Evolutionary conservation across 108 stramenopile genomes (phyloP).

Genomic region (Cyclotella cryptica): DNA sequence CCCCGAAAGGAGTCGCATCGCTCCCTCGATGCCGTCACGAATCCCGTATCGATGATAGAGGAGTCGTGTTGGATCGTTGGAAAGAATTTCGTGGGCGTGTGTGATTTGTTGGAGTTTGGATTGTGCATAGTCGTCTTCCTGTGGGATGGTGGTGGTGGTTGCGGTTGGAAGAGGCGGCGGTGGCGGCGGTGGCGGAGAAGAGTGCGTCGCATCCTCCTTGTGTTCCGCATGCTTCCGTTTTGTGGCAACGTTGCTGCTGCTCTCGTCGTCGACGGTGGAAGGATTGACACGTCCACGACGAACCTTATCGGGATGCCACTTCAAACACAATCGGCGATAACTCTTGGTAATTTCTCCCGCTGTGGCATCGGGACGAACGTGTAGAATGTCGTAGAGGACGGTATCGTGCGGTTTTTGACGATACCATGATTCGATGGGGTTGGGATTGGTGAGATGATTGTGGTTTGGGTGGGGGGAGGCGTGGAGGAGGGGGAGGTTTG

Average conservation of each 20-base stretch:
- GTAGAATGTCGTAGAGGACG: constrained; percentile 76
- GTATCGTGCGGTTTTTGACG: constrained; percentile 70
- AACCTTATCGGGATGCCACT: constrained; percentile 90
- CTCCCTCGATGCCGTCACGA: constrained; percentile 57
- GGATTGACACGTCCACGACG: not conserved
- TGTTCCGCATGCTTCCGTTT: not conserved
- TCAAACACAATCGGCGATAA: constrained; percentile 67
- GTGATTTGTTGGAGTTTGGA: constrained; percentile 52
- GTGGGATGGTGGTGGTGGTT: too few species aligned
- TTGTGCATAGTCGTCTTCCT: constrained; percentile 17
- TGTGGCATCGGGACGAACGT: constrained; percentile 77
- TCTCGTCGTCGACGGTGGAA: too few species aligned
- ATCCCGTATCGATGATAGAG: constrained; percentile 81
- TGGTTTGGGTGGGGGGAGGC: too few species aligned
- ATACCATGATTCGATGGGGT: constrained; percentile 10
- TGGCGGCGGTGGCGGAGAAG: constrained; percentile 28
- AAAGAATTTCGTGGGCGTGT: constrained; percentile 77
- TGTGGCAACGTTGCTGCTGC: not conserved
- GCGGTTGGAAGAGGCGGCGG: too few species aligned
- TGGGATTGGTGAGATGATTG: too few species aligned
- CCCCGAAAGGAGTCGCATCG: constrained; percentile 54
- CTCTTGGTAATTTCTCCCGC: constrained; percentile 70
- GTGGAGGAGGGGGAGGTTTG: too few species aligned
- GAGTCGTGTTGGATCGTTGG: constrained; percentile 75
- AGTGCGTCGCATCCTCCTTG: too few species aligned